Base-by-base conservation (phyloP, 768 basidiomycete species). In the Leccinum broughii region DNA sequence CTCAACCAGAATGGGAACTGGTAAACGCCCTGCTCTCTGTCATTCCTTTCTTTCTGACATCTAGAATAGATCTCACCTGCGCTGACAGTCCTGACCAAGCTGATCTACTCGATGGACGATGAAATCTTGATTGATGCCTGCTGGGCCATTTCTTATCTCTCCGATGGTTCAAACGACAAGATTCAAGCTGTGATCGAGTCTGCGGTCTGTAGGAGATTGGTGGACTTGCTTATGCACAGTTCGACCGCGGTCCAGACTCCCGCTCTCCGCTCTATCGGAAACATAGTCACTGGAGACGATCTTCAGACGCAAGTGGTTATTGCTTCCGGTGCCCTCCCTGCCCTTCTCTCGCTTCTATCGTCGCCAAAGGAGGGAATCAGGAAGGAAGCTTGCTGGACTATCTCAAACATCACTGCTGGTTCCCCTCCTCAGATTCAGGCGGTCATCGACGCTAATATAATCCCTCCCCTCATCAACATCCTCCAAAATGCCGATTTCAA, bases 371-470 rank as follows among this genome's bases (percentile, higher is more conserved):
- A 99, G 65, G 97, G 95, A 51, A 99, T 99, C 70, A 85, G 96
- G 70, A 99, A 99, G 81, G 96, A 99, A 76, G 96, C 97, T 26
- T 99, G 97, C 79, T 99, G 97, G 97, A 99, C 97, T 17, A 98
- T 99, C 70, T 97, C 94, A 51, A 99, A 99, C 77, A 84, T 99
- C 72, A 99, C 97, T 51, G 97, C 97, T 39, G 97, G 97, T 51
- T 93, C 92, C 51, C 93, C 97, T 24, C 89, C 89, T 67, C 97
- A 99, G 78, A 99, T 99, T 68, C 96, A 98, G 76, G 81, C 93
- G 55, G 90, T 98, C 69, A 94, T 99, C 65, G 97, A 99, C 68
- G 97, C 97, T 72, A 95, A 98, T 71, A 95, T 99, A 70, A 88
- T 98, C 60, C 96, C 96, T 54, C 96, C 96, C 62, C 87, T 99